Conservation (phyloP, 1,139 yeast species). For the Magnusiomyces tetraspermus region DNA sequence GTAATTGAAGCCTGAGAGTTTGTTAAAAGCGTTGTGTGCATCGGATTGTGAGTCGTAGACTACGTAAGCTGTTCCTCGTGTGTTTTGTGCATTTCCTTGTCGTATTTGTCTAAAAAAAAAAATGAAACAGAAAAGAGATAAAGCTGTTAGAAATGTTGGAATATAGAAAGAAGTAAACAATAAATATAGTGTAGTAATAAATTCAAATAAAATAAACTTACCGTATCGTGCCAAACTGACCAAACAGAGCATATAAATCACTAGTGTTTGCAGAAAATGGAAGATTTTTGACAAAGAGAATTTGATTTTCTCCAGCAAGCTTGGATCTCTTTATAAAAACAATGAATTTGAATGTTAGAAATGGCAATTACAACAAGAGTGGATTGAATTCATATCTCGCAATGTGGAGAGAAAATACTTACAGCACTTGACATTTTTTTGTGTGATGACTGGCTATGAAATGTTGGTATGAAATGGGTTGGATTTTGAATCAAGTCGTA, state of each 20-base stretch:
- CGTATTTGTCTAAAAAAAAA: constrained; percentile 37
- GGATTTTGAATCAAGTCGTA: too few relatives aligned
- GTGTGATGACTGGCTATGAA: too few relatives aligned
- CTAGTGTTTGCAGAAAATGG: constrained; percentile 44
- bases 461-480: not conserved
- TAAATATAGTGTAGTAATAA: too few relatives aligned
- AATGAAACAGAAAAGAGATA: not conserved
- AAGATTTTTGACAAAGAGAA: constrained; percentile 47
- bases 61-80: constrained; percentile 50
- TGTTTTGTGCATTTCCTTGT: constrained; percentile 37
- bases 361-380: not conserved
- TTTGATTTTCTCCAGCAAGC: constrained; percentile 21
- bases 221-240: constrained; percentile 47
- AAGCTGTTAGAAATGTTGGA: not conserved
- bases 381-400: too few relatives aligned
- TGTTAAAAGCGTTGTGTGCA: constrained; percentile 45
- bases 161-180: not conserved
- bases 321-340: constrained; percentile 4
- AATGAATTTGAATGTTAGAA: not conserved
- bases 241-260: constrained; percentile 46
- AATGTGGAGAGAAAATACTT: too few relatives aligned
- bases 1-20: constrained; percentile 52
- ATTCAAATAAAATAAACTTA: constrained; percentile 17
- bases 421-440: too few relatives aligned
- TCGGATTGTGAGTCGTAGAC: constrained; percentile 42